These are phyloP conservation scores for Cordyceps tenuipes DNA, from an alignment of 2,329 filamentous ascomycete species.

Conservation along the genomic window DNA sequence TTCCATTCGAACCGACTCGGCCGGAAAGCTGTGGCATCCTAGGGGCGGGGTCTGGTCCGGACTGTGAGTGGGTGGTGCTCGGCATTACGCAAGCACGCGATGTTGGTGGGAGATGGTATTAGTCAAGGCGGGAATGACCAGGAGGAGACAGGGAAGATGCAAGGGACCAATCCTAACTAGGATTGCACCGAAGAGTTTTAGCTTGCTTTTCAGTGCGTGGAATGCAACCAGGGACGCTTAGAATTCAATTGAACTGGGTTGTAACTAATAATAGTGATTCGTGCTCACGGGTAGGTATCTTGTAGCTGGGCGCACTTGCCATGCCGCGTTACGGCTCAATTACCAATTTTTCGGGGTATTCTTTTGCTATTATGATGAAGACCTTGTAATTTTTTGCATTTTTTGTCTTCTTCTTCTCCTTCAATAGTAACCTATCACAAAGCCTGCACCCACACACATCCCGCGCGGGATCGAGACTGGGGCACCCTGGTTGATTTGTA, in stretches of 20 bases:
- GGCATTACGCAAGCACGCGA: slow-evolving; percentile 4
- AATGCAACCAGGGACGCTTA: no score
- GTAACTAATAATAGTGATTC: no score
- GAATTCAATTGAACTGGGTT: no score
- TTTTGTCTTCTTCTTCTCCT: no score
- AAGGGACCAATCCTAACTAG: background rate
- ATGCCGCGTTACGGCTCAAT: background rate
- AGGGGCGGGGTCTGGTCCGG: background rate
- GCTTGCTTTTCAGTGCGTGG: background rate
- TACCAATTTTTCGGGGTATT: background rate
- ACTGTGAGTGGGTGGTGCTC: background rate
- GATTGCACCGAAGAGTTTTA: background rate
- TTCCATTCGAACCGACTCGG: background rate
- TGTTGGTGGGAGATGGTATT: slow-evolving; percentile 7
- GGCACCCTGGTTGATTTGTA: slow-evolving; percentile 3
- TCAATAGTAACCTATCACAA: no score
- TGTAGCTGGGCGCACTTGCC: background rate
- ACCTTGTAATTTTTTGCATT: no score
- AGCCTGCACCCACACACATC: background rate
- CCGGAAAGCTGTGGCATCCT: background rate
- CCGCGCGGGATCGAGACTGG: background rate
- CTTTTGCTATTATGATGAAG: background rate
- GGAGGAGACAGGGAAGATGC: background rate
- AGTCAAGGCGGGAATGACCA: background rate
- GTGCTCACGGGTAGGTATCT: no score